A percentile compares a stretch with the other conserved stretches of the same genome.
These are phyloP conservation scores for Cytospora schulzeri DNA, from an alignment of 2,329 filamentous ascomycete genomes.

Conservation along the genomic window DNA sequence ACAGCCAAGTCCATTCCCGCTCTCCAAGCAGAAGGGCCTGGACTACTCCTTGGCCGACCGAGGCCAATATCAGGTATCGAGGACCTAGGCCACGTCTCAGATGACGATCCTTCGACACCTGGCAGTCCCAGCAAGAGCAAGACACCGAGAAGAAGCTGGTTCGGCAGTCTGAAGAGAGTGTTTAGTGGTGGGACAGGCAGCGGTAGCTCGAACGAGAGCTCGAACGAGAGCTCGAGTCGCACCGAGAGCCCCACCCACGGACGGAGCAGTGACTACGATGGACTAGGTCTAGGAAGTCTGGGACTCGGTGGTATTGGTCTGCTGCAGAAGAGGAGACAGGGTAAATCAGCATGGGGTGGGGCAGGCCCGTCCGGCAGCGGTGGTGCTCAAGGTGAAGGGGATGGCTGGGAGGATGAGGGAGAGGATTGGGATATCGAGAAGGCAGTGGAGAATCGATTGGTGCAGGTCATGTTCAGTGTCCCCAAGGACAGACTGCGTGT, in stretches of 20 bases:
- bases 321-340: conserved; percentile 57
- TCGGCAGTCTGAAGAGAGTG: conserved; percentile 68
- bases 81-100: conserved; percentile 29
- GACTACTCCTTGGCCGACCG: conserved; percentile 43
- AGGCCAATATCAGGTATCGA: conserved; percentile 19
- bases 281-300: conserved; percentile 43
- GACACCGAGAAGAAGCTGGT: conserved; percentile 60
- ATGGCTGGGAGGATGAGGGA: conserved; percentile 59
- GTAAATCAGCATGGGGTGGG: conserved; percentile 51
- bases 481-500: conserved; percentile 83
- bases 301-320: conserved; percentile 38
- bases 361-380: conserved; percentile 38
- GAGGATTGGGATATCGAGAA: conserved; percentile 74
- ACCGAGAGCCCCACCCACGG: conserved; percentile 35
- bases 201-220: conserved; percentile 32
- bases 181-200: conserved; percentile 50
- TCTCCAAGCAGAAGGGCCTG: conserved; percentile 56
- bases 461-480: conserved; percentile 91
- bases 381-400: conserved; percentile 37
- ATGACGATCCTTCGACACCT: conserved; percentile 40
- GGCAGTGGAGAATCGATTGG: conserved; percentile 69
- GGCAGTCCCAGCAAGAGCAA: conserved; percentile 62
- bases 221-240: conserved; percentile 27
- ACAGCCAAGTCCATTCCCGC: conserved; percentile 56
- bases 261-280: conserved; percentile 48